These are phyloP conservation scores for Sparassis latifolia DNA, from an alignment of 1,284 basidiomycete species.

Conservation along the genomic window DNA sequence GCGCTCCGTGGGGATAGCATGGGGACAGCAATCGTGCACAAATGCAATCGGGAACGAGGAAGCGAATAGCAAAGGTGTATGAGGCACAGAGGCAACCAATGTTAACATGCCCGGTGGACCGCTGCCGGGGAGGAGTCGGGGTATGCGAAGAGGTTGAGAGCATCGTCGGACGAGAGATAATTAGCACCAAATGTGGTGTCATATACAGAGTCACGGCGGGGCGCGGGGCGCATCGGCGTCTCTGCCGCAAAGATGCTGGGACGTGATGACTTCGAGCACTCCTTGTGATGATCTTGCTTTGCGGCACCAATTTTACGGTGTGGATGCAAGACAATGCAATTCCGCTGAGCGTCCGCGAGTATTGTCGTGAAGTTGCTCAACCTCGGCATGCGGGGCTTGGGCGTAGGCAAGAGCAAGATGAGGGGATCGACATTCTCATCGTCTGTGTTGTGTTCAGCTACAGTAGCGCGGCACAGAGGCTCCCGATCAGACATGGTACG, in stretches of 20 bases:
- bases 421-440: too few species aligned
- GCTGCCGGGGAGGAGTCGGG: too few species aligned
- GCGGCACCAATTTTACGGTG: background rate
- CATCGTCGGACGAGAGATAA: conserved; percentile 40
- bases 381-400: background rate
- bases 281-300: background rate
- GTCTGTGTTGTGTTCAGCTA: too few species aligned
- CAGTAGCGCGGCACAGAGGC: too few species aligned
- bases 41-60: too few species aligned
- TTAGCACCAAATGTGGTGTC: conserved; percentile 10
- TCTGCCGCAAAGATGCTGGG: background rate
- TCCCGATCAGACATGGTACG: too few species aligned
- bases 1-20: too few species aligned
- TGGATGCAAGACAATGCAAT: conserved; percentile 32
- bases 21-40: too few species aligned
- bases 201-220: conserved; percentile 2
- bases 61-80: too few species aligned
- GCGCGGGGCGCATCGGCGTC: conserved; percentile 1
- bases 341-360: conserved; percentile 37
- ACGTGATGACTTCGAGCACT: background rate
- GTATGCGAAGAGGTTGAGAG: conserved; percentile 43
- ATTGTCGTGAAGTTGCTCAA: conserved; percentile 33
- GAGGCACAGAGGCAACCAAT: too few species aligned
- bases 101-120: too few species aligned
- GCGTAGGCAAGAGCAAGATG: too few species aligned